Evolutionary conservation across 202 grass and related monocot species (phyloP).

Genomic region (Bolboschoenoplectus hybrid): DNA sequence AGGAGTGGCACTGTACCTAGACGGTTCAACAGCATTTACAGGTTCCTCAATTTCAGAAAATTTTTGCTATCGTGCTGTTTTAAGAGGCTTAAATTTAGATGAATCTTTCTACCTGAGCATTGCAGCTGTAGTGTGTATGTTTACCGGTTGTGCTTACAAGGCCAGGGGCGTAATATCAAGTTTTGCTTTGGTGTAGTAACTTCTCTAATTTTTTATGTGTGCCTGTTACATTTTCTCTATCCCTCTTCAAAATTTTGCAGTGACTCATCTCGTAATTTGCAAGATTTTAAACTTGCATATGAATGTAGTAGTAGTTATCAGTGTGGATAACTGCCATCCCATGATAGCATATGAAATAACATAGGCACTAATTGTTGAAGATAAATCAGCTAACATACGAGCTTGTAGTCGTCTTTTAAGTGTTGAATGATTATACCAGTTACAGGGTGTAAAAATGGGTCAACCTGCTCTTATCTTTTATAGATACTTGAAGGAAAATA

Average conservation of each 20-base stretch:
- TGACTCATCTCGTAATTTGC: not conserved
- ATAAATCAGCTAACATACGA: not conserved
- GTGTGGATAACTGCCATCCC: not conserved
- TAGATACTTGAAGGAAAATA: not conserved
- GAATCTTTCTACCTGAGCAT: not conserved
- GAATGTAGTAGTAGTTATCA: not conserved
- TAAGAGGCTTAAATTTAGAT: constrained; percentile 28
- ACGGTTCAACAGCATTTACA: constrained; percentile 43
- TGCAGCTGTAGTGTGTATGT: constrained; percentile 13
- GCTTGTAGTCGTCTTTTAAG: not conserved
- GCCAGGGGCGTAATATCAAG: not conserved
- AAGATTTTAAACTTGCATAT: constrained; percentile 20
- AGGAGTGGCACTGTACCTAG: constrained; percentile 61
- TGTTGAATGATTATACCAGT: constrained; percentile 5
- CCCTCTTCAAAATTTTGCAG: not conserved
- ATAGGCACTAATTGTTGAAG: not conserved
- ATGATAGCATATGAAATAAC: not conserved
- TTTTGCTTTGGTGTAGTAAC: not conserved
- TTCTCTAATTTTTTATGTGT: not conserved
- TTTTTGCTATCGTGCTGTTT: not conserved
- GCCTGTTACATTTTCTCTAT: constrained; percentile 4
- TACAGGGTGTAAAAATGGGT: not conserved
- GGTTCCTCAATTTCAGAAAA: constrained; percentile 34
- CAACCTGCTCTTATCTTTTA: constrained; percentile 23
- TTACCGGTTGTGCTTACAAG: not conserved